A percentile compares a stretch with the other conserved stretches of the same genome.
Evolutionary conservation across 2,329 filamentous ascomycete genomes (phyloP).

Genomic region (Colletotrichum zoysiae): DNA sequence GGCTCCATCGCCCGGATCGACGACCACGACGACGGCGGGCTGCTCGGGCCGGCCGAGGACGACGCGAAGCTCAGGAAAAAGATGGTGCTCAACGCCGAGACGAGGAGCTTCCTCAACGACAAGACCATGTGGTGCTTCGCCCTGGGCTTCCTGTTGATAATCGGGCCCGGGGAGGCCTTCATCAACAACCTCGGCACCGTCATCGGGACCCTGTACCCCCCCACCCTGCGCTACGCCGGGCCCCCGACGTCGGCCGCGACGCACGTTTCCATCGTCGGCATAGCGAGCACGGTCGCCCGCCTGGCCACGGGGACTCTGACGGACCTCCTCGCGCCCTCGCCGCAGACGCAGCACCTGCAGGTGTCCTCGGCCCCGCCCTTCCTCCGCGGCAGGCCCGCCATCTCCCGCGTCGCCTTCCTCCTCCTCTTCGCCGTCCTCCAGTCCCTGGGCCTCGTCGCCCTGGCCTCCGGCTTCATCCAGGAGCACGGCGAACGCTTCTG

Average conservation of each 20-base stretch:
- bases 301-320: slow-evolving; percentile 91
- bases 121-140: slow-evolving; percentile 97
- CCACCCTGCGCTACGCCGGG: slow-evolving; percentile 57
- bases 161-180: slow-evolving; percentile 96
- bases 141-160: slow-evolving; percentile 89
- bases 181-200: slow-evolving; percentile 98
- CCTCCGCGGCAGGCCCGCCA: slow-evolving; percentile 57
- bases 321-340: slow-evolving; percentile 83
- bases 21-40: slow-evolving; percentile 61
- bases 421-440: slow-evolving; percentile 80
- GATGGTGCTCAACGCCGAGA: slow-evolving; percentile 93
- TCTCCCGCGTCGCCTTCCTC: slow-evolving; percentile 86
- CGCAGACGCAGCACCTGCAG: slow-evolving; percentile 69
- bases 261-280: slow-evolving; percentile 91
- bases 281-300: slow-evolving; percentile 90
- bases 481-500: slow-evolving; percentile 84
- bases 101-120: slow-evolving; percentile 84
- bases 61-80: slow-evolving; percentile 80
- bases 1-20: slow-evolving; percentile 65
- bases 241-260: slow-evolving; percentile 77
- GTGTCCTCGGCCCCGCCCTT: slow-evolving; percentile 49
- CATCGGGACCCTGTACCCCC: slow-evolving; percentile 84
- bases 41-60: slow-evolving; percentile 54
- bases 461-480: slow-evolving; percentile 82
- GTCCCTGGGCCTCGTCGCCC: slow-evolving; percentile 79